Evolutionary conservation across 768 basidiomycete genomes (phyloP), one percentile per base, ranked within the genome.

Genomic region (Rhizopogon salebrosus): DNA sequence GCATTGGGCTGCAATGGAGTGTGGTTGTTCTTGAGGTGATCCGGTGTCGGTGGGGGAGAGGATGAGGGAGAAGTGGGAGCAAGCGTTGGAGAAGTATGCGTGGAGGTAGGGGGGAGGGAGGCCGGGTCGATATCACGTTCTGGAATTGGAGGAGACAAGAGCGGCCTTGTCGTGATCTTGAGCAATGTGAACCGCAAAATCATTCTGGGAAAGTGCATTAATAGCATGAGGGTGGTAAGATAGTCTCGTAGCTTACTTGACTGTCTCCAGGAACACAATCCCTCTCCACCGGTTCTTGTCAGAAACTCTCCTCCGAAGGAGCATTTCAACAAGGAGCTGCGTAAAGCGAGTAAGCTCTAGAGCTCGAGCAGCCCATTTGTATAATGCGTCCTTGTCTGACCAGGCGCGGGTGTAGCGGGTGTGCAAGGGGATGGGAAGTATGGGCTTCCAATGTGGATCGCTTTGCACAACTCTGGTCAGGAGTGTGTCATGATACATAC

Each of bases 401-500:
- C 90, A 98, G 41, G 89, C 88, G 52, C 82, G 82, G 14, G 95
- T 97, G 70, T 91, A 98, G 54, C 93, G 89, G 29, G 90, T 80
- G 68, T 98, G 95, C 57, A 80, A 73, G 29, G 86, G 82, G 14
- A 82, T 75, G 9, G 89, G 87, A 49, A 95, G 80, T 54, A 92
- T 79, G 38, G 89, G 85, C 48, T 76, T 83, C 70, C 85, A 82
- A 60, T 82, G 86, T 45, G 85, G 81, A 61, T 88, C 78, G 48
- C 66, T 77, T 61, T 80, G 80, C 26, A 83, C 72, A 43, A 87
- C 75, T 65, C 76, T 82, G 3, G 82, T 73, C 39, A 98, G 82
- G n/a, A 98, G 72, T 4, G 92, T 89, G 69, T 98, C 95, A 68
- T 98, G 95, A 66, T 98, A 98, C 77, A 94, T 79, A 75, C 90